Evolutionary conservation across 192 early-diverging fungal genomes (phyloP).

Genomic region (Backusella morwellensis): DNA sequence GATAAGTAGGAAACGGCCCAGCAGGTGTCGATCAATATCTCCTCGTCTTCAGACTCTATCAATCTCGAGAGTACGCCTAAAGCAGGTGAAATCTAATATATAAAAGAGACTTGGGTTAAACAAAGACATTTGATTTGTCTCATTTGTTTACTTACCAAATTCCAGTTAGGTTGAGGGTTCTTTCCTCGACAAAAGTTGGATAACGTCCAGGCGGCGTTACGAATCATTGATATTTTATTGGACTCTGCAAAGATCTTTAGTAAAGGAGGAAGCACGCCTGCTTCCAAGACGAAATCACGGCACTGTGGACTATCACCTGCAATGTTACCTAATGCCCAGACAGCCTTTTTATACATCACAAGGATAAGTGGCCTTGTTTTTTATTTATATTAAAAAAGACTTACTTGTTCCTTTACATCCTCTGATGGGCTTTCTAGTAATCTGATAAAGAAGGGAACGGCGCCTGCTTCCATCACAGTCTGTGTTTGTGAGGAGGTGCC

Average conservation of each 20-base stretch:
- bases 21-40: conserved; percentile 71
- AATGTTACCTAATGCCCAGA: conserved; percentile 54
- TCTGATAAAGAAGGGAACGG: conserved; percentile 38
- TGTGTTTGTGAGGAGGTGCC: conserved; percentile 39
- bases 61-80: conserved; percentile 48
- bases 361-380: not conserved
- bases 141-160: conserved; percentile 28
- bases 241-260: conserved; percentile 76
- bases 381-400: not conserved
- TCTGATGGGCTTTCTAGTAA: conserved; percentile 26
- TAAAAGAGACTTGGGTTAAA: not conserved
- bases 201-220: conserved; percentile 77
- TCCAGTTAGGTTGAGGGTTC: conserved; percentile 70
- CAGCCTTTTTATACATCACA: conserved; percentile 1
- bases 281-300: conserved; percentile 39
- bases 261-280: conserved; percentile 83
- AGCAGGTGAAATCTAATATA: conserved; percentile 8
- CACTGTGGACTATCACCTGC: conserved; percentile 40
- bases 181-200: conserved; percentile 75
- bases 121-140: not conserved
- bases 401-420: conserved; percentile 29
- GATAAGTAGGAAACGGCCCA: conserved; percentile 77
- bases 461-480: conserved; percentile 40
- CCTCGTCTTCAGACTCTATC: conserved; percentile 61
- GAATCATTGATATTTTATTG: conserved; percentile 62